Evolutionary conservation across 768 basidiomycete genomes (phyloP).

Genomic region (Leccinum sublutescens): DNA sequence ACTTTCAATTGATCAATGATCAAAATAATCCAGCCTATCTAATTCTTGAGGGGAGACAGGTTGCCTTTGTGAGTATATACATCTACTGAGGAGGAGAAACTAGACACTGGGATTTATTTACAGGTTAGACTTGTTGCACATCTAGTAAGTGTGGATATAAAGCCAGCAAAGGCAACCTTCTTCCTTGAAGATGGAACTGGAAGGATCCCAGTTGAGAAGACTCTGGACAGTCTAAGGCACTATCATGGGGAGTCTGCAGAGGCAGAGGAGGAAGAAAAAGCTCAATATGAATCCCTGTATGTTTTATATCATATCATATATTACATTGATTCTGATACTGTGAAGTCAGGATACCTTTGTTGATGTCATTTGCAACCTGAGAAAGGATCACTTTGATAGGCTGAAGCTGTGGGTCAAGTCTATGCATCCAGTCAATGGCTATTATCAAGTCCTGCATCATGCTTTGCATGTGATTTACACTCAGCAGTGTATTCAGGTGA

Average conservation of each 20-base stretch:
- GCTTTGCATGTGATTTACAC: conserved; percentile 22
- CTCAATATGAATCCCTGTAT: conserved; percentile 11
- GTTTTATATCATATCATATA: not conserved
- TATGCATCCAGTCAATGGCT: conserved; percentile 17
- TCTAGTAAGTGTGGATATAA: conserved; percentile 24
- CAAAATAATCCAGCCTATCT: conserved; percentile 34
- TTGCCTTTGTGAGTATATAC: conserved; percentile 18
- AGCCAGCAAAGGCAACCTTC: conserved; percentile 10
- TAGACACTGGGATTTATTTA: conserved; percentile 7
- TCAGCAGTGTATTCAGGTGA: conserved; percentile 13
- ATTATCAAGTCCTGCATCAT: conserved; percentile 30
- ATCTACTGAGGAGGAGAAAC: conserved; percentile 16
- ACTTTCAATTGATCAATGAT: conserved; percentile 32
- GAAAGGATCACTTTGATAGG: not conserved
- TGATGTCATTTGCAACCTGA: conserved; percentile 6
- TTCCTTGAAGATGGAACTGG: conserved; percentile 41
- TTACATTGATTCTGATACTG: not conserved
- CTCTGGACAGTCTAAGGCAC: not conserved
- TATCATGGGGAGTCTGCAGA: not conserved
- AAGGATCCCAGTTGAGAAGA: conserved; percentile 14
- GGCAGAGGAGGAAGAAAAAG: conserved; percentile 14
- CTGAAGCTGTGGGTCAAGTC: conserved; percentile 11
- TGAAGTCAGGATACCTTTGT: conserved; percentile 23
- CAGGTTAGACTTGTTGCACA: conserved; percentile 54
- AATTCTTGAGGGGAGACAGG: conserved; percentile 43